Evolutionary conservation across 108 stramenopile genomes (phyloP).

Genomic region (Pseudonitzschia pungens): DNA sequence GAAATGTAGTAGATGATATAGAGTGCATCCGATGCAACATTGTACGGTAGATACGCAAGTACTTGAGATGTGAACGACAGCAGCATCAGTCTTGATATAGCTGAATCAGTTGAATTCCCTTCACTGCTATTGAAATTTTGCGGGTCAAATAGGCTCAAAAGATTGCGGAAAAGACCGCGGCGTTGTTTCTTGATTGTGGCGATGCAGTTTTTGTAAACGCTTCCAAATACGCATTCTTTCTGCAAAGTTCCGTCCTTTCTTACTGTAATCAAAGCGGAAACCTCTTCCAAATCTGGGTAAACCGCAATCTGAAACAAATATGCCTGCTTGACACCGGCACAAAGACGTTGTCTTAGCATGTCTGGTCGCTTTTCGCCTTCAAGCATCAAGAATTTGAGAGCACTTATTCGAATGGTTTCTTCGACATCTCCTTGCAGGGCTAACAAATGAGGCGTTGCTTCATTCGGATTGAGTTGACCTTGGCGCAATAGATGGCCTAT

Average conservation of each 20-base stretch:
- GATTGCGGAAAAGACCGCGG: conserved; percentile 61
- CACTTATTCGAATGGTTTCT: conserved; percentile 61
- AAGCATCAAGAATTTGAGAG: conserved; percentile 64
- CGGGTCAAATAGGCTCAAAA: conserved; percentile 49
- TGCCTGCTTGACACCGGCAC: conserved; percentile 73
- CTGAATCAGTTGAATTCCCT: conserved; percentile 5
- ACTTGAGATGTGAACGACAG: conserved; percentile 75
- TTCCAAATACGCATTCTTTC: conserved; percentile 79
- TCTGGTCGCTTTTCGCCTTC: conserved; percentile 89
- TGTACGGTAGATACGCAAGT: conserved; percentile 82
- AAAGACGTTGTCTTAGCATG: conserved; percentile 77
- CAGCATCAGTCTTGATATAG: conserved; percentile 49
- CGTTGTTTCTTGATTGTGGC: conserved; percentile 64
- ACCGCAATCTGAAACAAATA: conserved; percentile 72
- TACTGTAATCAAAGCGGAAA: conserved; percentile 62
- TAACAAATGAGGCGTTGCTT: conserved; percentile 77
- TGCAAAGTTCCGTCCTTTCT: conserved; percentile 28
- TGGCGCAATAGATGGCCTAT: conserved; percentile 83
- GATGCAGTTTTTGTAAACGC: conserved; percentile 78
- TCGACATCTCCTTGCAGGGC: conserved; percentile 88
- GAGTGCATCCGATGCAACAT: conserved; percentile 62
- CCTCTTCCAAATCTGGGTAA: conserved; percentile 46
- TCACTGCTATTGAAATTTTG: conserved; percentile 22
- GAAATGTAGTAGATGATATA: conserved; percentile 70
- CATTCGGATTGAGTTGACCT: conserved; percentile 90